phyloP scores from a whole-genome alignment of 2,329 filamentous ascomycete genomes.

The Volutella citrinella region DNA sequence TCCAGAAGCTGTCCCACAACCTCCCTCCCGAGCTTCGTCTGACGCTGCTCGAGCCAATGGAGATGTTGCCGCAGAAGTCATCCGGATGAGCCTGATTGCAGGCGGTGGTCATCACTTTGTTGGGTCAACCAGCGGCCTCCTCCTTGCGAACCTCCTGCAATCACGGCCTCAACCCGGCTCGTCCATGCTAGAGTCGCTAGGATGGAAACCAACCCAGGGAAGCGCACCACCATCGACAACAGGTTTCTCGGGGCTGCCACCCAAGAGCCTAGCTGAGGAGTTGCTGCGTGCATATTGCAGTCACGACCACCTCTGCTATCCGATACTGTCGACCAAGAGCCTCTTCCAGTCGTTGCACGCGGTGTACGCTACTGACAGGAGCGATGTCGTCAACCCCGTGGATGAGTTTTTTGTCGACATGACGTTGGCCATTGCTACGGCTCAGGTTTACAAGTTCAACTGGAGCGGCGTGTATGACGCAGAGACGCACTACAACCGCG shows the following conservation, averaged over 20 bases:
- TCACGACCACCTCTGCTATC: slow-evolving; percentile 42
- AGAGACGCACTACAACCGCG: slow-evolving; percentile 38
- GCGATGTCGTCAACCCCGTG: slow-evolving; percentile 17
- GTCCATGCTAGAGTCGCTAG: slow-evolving; percentile 9
- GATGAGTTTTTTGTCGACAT: slow-evolving; percentile 42
- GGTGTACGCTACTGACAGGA: slow-evolving; percentile 28
- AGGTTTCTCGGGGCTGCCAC: slow-evolving; percentile 26
- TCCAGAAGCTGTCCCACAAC: no score
- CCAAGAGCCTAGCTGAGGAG: slow-evolving; percentile 31
- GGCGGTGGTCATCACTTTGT: slow-evolving; percentile 41
- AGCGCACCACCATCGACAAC: slow-evolving; percentile 4
- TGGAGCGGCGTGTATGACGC: slow-evolving; percentile 42
- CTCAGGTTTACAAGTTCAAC: slow-evolving; percentile 41
- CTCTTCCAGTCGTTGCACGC: slow-evolving; percentile 26
- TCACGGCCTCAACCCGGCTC: slow-evolving; percentile 15
- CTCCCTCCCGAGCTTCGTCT: no score
- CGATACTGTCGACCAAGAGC: slow-evolving; percentile 33
- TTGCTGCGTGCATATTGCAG: slow-evolving; percentile 39
- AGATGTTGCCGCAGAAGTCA: slow-evolving; percentile 40
- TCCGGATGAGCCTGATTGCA: slow-evolving; percentile 39
- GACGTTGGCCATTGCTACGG: slow-evolving; percentile 40
- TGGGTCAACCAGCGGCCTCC: slow-evolving; percentile 37
- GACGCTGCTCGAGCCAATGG: no score
- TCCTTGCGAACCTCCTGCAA: slow-evolving; percentile 40
- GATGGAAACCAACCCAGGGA: slow-evolving; percentile 13